Evolutionary conservation across 345 rosid genomes (phyloP), one percentile per base, ranked within the genome.

Genomic region (Cardamine resedifolia): DNA sequence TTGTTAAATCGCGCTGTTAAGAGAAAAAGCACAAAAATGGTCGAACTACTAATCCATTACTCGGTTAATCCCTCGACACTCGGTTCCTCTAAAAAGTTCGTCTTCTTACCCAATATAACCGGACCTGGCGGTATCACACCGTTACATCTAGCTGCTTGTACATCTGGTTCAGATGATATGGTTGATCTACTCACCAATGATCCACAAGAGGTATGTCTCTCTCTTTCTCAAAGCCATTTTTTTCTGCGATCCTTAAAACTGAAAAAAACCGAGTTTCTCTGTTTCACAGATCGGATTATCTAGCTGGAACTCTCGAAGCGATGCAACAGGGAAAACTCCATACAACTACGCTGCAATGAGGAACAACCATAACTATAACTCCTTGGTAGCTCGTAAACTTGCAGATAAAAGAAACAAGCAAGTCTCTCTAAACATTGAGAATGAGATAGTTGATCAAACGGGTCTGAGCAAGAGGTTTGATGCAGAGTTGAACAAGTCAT

Each of bases 41-140:
- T 80, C 7, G 86, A 92, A 66, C 58, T 88, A 73, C 90, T 92
- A 7, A 52, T 90, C 49, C 80, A 77, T 61, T 92, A 86, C 76
- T 77, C 71, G 7, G 15, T 81, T 26, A 58, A 26, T 43, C 64
- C 51, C 14, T 4, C 62, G n/a, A 19, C 59, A 43, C 70, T 65
- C 20, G 72, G 44, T 58, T 63, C 77, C 72, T 67, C 83, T 0
- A 81, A 28, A 66, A 81, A 14, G 3, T 87, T 79, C 7, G 72
- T 92, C 18, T 92, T 92, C 81, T 78, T 83, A 34, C 90, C 98
- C 21, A 83, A 83, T 70, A 73, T 82, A 64, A 79, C 49, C 15
- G 95, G 96, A 28, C 87, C 96, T 23, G 95, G 90, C 45, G 92
- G 90, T 58, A 79, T 90, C 76, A 85, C 98, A 26, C 92, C 98